These are phyloP conservation scores for Phaeolepiota aurea DNA, from an alignment of 768 basidiomycete genomes.

Conservation along the genomic window DNA sequence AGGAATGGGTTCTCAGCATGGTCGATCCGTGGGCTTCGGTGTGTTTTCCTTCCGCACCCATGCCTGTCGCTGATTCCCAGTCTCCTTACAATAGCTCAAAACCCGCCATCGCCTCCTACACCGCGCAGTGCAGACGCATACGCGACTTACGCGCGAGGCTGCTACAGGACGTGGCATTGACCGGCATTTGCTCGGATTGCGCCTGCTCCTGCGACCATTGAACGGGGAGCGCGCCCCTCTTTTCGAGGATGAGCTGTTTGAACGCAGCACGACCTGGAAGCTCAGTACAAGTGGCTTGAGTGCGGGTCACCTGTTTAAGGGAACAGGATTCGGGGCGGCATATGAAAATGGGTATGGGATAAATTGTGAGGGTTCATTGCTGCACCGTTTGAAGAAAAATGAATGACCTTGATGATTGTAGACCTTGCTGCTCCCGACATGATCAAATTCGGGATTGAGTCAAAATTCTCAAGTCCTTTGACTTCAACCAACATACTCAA, in stretches of 20 bases:
- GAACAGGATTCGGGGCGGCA: conserved; percentile 83
- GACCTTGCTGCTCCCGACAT: conserved; percentile 74
- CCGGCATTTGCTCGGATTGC: conserved; percentile 83
- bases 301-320: conserved; percentile 78
- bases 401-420: conserved; percentile 17
- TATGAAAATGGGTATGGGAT: conserved; percentile 90
- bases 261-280: conserved; percentile 74
- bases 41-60: conserved; percentile 10
- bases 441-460: conserved; percentile 92
- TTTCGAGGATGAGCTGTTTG: conserved; percentile 74
- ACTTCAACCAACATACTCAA: conserved; percentile 73
- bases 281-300: conserved; percentile 86
- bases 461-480: conserved; percentile 58
- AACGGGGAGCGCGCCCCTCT: conserved; percentile 50
- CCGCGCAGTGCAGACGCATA: conserved; percentile 65
- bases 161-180: conserved; percentile 82
- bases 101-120: conserved; percentile 42
- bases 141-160: conserved; percentile 64
- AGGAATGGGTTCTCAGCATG: conserved; percentile 75
- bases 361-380: conserved; percentile 48
- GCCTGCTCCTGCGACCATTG: conserved; percentile 46
- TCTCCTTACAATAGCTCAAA: conserved; percentile 18
- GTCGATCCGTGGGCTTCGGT: conserved; percentile 42
- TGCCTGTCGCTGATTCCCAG: neutral
- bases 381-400: neutral